These are phyloP conservation scores for Naganishia antarctica DNA, from an alignment of 768 basidiomycete species.

Conservation along the genomic window DNA sequence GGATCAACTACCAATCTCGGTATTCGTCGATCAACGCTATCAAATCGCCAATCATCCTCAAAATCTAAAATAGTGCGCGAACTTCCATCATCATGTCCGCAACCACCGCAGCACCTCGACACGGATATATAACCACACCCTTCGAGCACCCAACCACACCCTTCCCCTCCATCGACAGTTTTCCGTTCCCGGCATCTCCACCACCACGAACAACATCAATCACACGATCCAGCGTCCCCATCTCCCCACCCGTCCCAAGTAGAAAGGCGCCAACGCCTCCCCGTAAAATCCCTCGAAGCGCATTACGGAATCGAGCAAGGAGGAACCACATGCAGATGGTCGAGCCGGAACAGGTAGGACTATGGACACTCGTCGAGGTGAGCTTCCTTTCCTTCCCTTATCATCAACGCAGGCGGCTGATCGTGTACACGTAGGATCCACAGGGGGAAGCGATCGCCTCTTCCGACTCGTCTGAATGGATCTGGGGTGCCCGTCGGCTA, in stretches of 20 bases:
- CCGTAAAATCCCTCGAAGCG: not conserved
- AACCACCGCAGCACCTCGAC: not conserved
- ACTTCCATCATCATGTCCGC: not conserved
- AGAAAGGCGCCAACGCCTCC: not conserved
- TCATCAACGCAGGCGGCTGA: not conserved
- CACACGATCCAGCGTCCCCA: not conserved
- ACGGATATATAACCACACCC: not conserved
- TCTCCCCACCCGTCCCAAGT: not conserved
- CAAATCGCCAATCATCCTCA: no score
- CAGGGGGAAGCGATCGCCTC: not conserved
- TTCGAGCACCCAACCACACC: not conserved
- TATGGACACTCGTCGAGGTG: conserved; percentile 1
- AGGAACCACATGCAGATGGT: conserved; percentile 10
- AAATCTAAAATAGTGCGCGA: no score
- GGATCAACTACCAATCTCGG: no score
- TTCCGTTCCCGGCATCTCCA: not conserved
- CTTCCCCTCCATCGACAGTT: not conserved
- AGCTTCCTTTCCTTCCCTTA: not conserved
- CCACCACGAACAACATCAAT: conserved; percentile 7
- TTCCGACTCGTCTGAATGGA: no score
- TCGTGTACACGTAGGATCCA: not conserved
- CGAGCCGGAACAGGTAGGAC: conserved; percentile 12
- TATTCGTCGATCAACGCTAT: no score
- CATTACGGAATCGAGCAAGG: not conserved
- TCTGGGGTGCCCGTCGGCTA: no score